phyloP scores from a whole-genome alignment of 2,329 filamentous ascomycete species.

The Aspergillus ibericus region DNA sequence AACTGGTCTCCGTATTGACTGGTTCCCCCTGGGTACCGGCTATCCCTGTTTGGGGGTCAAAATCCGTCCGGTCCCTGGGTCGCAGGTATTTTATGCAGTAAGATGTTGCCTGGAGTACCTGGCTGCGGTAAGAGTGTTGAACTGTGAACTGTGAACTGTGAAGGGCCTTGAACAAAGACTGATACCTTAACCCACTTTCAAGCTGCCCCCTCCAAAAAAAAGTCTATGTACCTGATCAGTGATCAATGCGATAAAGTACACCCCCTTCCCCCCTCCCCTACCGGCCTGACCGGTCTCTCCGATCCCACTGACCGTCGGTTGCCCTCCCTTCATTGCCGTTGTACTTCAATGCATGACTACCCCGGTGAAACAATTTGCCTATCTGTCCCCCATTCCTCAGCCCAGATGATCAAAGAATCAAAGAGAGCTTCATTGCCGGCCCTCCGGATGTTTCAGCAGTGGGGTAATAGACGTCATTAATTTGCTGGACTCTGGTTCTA shows the following conservation, averaged over 20 bases:
- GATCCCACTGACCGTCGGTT: neutral
- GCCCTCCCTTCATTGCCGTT: neutral
- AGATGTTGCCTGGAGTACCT: neutral
- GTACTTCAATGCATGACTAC: neutral
- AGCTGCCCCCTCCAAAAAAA: neutral
- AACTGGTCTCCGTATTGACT: neutral
- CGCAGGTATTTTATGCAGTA: neutral
- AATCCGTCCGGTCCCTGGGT: neutral
- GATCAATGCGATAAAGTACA: neutral
- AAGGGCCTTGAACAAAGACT: neutral
- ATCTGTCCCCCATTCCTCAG: neutral
- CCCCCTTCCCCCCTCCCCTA: neutral
- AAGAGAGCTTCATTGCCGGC: neutral
- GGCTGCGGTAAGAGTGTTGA: neutral
- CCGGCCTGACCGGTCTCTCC: neutral
- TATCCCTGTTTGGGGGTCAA: too few relatives aligned
- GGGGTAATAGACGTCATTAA: constrained; percentile 6
- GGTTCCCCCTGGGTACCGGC: neutral
- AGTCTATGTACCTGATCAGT: neutral
- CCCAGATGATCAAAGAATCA: neutral
- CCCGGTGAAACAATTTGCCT: neutral
- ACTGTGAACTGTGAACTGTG: neutral
- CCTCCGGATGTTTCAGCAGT: constrained; percentile 6
- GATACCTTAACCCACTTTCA: neutral
- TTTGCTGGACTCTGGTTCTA: neutral